Evolutionary conservation across 257 asterid genomes (phyloP).

Genomic region (Cordia subcordata): DNA sequence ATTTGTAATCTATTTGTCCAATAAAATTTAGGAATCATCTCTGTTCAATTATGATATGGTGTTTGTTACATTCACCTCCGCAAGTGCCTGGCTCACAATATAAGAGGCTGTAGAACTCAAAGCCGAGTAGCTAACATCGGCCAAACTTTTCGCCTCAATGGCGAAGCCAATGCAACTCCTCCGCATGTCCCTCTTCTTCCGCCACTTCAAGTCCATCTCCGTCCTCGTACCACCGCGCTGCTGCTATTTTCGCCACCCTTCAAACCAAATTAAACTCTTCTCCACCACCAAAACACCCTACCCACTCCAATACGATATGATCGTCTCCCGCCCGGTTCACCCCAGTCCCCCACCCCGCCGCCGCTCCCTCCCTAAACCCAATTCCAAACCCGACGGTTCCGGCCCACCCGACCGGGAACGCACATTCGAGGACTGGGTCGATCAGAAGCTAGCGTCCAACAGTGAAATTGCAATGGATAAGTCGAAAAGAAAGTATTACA

Average conservation of each 20-base stretch:
- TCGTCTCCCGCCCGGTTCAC: conserved; percentile 71
- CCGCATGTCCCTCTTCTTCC: conserved; percentile 43
- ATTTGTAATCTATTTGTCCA: too few relatives aligned
- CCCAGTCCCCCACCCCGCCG: conserved; percentile 34
- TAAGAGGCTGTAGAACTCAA: background rate
- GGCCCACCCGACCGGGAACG: conserved; percentile 33
- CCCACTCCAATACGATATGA: conserved; percentile 89
- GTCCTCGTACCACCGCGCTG: background rate
- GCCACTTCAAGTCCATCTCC: conserved; percentile 29
- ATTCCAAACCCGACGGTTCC: conserved; percentile 22
- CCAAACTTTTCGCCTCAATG: conserved; percentile 17
- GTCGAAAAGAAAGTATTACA: conserved; percentile 67
- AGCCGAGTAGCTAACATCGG: background rate
- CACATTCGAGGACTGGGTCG: conserved; percentile 83
- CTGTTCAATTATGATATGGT: too few relatives aligned
- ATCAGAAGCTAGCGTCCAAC: conserved; percentile 34
- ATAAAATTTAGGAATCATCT: too few relatives aligned
- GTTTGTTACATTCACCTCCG: background rate
- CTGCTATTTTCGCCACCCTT: background rate
- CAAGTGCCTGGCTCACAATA: background rate
- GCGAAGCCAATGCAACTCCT: conserved; percentile 35
- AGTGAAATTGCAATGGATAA: conserved; percentile 40
- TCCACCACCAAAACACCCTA: conserved; percentile 72
- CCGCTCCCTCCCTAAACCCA: conserved; percentile 26
- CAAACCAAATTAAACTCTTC: conserved; percentile 13